Base-by-base conservation (phyloP, 805 yeast species). In the Dipodascopsis uninucleata region DNA sequence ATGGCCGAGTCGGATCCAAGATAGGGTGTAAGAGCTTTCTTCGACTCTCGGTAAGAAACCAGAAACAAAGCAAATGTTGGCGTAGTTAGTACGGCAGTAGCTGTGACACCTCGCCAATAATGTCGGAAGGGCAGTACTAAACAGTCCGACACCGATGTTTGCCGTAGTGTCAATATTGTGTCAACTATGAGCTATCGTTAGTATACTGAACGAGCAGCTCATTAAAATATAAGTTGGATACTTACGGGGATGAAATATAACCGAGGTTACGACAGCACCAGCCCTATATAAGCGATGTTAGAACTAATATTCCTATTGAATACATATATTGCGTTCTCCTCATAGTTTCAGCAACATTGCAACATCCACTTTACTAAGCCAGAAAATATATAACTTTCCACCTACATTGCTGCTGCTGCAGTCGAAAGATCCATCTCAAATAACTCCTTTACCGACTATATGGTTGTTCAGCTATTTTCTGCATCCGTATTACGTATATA, bases 31-130 rank as follows among this genome's bases (percentile, higher is more conserved):
- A 70, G 57, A 36, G 47, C 57, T 28, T 52, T 43, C 49, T 70
- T 70, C 29, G 65, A 55, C 43, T 69, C 65, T 12, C 71, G 58
- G 51, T 70, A 70, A 4, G 71, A 59, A 7, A 66, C 69, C 43
- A 70, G 53, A 50, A 67, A 70, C 5, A 65, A 58, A 12, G 71
- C 59, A 50, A 65, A 67, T 3, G 72, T 72, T 1, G 74, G 72
- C 1, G 71, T 66, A 17, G 68, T 60, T 17, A 70, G 55, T 6
- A 58, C 54, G n/a, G 66, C 59, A 10, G 71, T 55, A 1, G 69
- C 67, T 6, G 64, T 49, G 21, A 70, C 57, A 1, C 74, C 74
- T 10, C 70, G 53, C 55, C 55, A 50, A 31, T 48, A 50, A 9
- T 49, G 54, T 12, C 28, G 26, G 29, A 45, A 31, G 5, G 55